Base-by-base conservation (phyloP, 306 rosid species). In the Neltuma alba region DNA sequence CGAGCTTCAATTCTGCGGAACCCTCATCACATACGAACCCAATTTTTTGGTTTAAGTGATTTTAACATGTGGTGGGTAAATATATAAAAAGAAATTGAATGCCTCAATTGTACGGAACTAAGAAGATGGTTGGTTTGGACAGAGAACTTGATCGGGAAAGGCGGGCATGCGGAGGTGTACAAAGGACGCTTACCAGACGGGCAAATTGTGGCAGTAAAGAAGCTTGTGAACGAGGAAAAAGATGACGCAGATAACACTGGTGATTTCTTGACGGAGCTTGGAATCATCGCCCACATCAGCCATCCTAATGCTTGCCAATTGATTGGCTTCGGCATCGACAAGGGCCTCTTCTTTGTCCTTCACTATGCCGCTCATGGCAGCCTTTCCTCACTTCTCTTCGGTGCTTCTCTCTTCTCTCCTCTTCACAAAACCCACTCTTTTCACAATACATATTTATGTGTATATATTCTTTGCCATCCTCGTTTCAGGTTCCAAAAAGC, bases 161-260 rank as follows among this genome's bases (percentile, higher is more conserved):
- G 98, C 45, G 98, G 98, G 38, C 91, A 93, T 76, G 98, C 98
- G 33, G 97, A 91, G 78, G 98, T 93, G 14, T 93, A 91, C 82
- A 88, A 69, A 76, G 98, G 97, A 21, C 21, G 76, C 61, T 69
- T 93, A 55, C 31, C 80, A 0, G 88, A 90, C 52, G 97, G 97
- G 20, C 80, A 81, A 70, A 9, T 87, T 15, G 93, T 93, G 65
- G 98, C 97, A 20, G 92, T 93, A 9, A 93, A 91, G 88, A 89
- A 87, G 85, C 79, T 91, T 14, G 86, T 70, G 87, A 88, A 80
- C 64, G 85, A 81, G 7, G 92, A 86, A 44, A 85, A 72, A 57
- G 91, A 86, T 18, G 81, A 72, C 0, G 90, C 86, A 79, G 92
- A 93, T 57, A 83, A 89, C 66, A 64, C 82, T 58, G 89, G 90